Evolutionary conservation across 192 early-diverging fungal species (phyloP).

Genomic region (Geranomyces variabilis): DNA sequence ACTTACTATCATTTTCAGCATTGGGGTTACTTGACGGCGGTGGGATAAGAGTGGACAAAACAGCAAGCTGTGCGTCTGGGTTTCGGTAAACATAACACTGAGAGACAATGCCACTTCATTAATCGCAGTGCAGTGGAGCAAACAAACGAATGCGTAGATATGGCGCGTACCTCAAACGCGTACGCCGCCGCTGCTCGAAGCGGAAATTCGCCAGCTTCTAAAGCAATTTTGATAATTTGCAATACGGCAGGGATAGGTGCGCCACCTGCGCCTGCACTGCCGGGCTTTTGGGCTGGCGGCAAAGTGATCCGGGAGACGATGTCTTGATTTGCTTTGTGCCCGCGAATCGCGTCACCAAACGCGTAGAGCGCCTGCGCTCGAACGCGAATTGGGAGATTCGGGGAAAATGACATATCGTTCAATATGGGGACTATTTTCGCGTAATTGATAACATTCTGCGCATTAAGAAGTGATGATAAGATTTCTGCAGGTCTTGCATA

Average conservation of each 20-base stretch:
- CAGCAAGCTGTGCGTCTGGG: slow-evolving; percentile 81
- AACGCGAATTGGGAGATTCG: slow-evolving; percentile 76
- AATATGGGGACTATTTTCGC: slow-evolving; percentile 78
- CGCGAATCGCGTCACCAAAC: slow-evolving; percentile 80
- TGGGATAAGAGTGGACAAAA: slow-evolving; percentile 82
- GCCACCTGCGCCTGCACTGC: neutral
- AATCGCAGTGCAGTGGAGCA: neutral
- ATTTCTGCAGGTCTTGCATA: no score
- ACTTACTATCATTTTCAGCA: slow-evolving; percentile 51
- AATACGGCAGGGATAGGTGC: slow-evolving; percentile 79
- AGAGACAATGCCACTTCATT: neutral
- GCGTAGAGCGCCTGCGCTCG: slow-evolving; percentile 83
- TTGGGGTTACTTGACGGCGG: slow-evolving; percentile 77
- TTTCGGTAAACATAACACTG: slow-evolving; percentile 79
- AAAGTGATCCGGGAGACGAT: slow-evolving; percentile 65
- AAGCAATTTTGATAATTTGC: slow-evolving; percentile 75
- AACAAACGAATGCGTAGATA: no score
- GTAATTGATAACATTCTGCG: slow-evolving; percentile 79
- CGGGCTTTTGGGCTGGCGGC: slow-evolving; percentile 10
- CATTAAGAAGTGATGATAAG: no score
- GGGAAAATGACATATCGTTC: slow-evolving; percentile 76
- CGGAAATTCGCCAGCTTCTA: slow-evolving; percentile 69
- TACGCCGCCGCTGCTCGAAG: slow-evolving; percentile 84
- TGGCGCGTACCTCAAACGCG: slow-evolving; percentile 61
- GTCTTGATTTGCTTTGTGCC: slow-evolving; percentile 77